A percentile compares a stretch with the other conserved stretches of the same genome.
Evolutionary conservation across 2,329 filamentous ascomycete genomes (phyloP).

Genomic region (Hymenoscyphus occultus): DNA sequence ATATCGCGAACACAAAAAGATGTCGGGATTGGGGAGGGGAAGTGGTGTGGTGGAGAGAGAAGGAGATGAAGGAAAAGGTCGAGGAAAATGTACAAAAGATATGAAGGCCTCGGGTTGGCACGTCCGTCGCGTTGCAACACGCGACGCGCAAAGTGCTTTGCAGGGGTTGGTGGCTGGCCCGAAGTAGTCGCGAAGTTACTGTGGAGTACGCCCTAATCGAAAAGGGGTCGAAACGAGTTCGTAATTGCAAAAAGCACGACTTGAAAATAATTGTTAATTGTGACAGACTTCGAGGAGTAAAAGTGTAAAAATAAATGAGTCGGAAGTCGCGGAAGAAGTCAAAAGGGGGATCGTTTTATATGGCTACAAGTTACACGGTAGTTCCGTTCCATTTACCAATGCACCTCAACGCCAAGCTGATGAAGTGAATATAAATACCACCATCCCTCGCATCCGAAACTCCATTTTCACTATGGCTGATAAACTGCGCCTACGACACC

Average conservation of each 20-base stretch:
- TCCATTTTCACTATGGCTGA: slow-evolving; percentile 22
- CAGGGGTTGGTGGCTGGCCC: background rate
- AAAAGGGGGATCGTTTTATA: background rate
- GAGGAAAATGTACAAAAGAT: background rate
- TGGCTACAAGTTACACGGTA: background rate
- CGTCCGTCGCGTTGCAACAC: background rate
- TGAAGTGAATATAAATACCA: background rate
- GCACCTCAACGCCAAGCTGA: background rate
- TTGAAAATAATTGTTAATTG: background rate
- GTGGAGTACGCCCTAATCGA: too few relatives aligned
- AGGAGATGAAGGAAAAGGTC: background rate
- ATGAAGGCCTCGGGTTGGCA: background rate
- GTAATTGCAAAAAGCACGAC: too few relatives aligned
- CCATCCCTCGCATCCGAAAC: background rate
- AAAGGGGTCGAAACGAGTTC: too few relatives aligned
- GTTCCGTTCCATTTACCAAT: slow-evolving; percentile 1
- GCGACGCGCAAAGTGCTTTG: background rate
- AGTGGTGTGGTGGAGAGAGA: background rate
- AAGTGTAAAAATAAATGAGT: background rate
- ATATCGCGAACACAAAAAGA: background rate
- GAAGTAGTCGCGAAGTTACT: background rate
- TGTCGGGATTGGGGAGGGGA: background rate
- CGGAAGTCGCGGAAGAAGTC: too few relatives aligned
- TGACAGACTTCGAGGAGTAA: background rate
- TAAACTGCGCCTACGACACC: slow-evolving; percentile 79